These are phyloP conservation scores for Yarrowia osloensis DNA, from an alignment of 805 yeast genomes.

Conservation along the genomic window DNA sequence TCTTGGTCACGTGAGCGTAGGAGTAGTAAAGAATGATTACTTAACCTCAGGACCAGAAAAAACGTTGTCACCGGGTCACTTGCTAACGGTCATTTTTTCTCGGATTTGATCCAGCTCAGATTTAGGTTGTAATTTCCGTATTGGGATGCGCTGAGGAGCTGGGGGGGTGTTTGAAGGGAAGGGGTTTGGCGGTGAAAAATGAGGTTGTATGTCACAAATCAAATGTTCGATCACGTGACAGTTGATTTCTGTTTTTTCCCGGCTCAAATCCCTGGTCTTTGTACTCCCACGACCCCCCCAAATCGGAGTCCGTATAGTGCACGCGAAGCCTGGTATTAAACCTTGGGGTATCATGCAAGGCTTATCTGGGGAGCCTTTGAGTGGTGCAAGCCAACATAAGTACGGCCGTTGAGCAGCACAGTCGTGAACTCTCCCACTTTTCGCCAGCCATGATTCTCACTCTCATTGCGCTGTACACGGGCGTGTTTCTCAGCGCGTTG, in stretches of 20 bases:
- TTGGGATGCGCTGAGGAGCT: neutral
- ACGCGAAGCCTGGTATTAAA: neutral
- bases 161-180: neutral
- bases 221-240: too few species aligned
- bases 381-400: too few species aligned
- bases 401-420: too few species aligned
- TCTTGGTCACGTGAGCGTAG: neutral
- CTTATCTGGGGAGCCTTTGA: neutral
- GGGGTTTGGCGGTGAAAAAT: neutral
- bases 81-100: too few species aligned
- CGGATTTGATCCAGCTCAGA: neutral
- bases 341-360: constrained; percentile 1
- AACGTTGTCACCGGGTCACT: too few species aligned
- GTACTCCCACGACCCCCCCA: neutral
- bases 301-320: neutral
- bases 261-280: neutral
- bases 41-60: too few species aligned
- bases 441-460: constrained; percentile 30
- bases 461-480: constrained; percentile 39
- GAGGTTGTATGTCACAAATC: too few species aligned
- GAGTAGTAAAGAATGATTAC: too few species aligned
- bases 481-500: constrained; percentile 52
- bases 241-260: neutral
- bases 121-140: neutral
- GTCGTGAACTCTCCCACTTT: too few species aligned